Evolutionary conservation across 305 asterid species (phyloP), one percentile per base, ranked within the genome.

Genomic region (Solanum hybrid): DNA sequence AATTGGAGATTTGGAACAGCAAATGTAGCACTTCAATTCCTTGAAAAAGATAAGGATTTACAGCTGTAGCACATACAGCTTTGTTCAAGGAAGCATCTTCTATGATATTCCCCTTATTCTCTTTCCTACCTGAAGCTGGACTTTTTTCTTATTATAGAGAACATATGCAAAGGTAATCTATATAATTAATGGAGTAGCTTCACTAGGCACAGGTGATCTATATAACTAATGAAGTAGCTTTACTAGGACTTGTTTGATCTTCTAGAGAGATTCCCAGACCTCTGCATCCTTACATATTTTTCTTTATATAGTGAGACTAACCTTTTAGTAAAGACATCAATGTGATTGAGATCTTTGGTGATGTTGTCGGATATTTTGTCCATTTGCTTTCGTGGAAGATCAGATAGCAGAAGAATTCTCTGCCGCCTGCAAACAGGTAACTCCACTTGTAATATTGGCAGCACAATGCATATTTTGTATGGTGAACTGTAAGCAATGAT

Each of bases 341-440:
- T 93, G 92, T 96, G 99, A 89, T 88, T 93, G 92, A 97, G 99
- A 95, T 97, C 99, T 93, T 96, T 97, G 89, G 96, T 93, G 79
- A 96, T 88, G 90, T 90, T 94, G 84, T 97, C 99, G 66, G 98
- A 99, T 84, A 96, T 89, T 93, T 90, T 95, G 86, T 96, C 99
- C 93, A 97, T 96, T 92, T 97, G 98, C 92, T 96, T 96, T 94
- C 99, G 94, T 51, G 99, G 99, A 87, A 97, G 96, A 94, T 97
- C 99, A 51, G 99, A 96, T 91, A 96, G 87, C 79, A 97, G 96
- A 93, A 97, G 98, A 93, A 97, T 94, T 90, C 95, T 94, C 93
- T 97, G 99, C 92, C 95, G 94, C 96, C 99, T 97, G 93, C 29
- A 90, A 91, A 90, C 82, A 91, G 66, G 86, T 86, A 37, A 66